A percentile compares a stretch with the other conserved stretches of the same genome.
These are phyloP conservation scores for Rutstroemia sp. DNA, from an alignment of 2,329 filamentous ascomycete species.

Conservation along the genomic window DNA sequence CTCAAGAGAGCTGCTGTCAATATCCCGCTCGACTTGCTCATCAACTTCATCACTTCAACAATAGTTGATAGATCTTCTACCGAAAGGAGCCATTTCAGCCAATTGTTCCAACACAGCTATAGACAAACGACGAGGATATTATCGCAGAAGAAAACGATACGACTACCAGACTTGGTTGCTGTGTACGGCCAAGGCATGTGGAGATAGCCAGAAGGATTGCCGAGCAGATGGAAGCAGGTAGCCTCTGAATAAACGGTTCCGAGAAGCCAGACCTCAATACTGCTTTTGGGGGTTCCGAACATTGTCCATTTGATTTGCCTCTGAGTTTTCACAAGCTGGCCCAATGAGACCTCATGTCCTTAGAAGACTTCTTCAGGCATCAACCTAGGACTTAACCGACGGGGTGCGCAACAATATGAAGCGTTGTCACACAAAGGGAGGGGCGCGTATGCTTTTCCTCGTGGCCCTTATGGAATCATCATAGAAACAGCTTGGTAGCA, in stretches of 20 bases:
- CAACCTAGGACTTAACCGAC: too few species aligned
- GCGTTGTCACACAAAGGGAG: too few species aligned
- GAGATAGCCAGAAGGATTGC: constrained; percentile 30
- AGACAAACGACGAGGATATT: not conserved
- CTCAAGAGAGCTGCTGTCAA: too few species aligned
- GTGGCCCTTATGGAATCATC: too few species aligned
- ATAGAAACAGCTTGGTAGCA: too few species aligned
- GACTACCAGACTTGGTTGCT: constrained; percentile 46
- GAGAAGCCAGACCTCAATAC: constrained; percentile 10
- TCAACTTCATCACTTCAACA: not conserved
- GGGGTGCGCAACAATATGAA: too few species aligned
- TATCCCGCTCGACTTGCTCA: too few species aligned
- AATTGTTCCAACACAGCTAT: not conserved
- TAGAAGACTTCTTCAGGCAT: too few species aligned
- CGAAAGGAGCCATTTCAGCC: not conserved
- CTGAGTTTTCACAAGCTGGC: too few species aligned
- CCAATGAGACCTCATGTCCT: too few species aligned
- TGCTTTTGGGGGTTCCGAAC: constrained; percentile 21
- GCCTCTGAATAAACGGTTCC: constrained; percentile 44
- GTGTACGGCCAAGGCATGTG: constrained; percentile 45
- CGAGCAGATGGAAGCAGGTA: constrained; percentile 45
- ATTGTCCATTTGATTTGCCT: constrained; percentile 21
- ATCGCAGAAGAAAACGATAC: constrained; percentile 32
- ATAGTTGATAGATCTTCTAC: not conserved
- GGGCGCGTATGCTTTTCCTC: too few species aligned